A percentile compares a stretch with the other conserved stretches of the same genome.
Evolutionary conservation across 768 basidiomycete species (phyloP).

Genomic region (Russula virescens): DNA sequence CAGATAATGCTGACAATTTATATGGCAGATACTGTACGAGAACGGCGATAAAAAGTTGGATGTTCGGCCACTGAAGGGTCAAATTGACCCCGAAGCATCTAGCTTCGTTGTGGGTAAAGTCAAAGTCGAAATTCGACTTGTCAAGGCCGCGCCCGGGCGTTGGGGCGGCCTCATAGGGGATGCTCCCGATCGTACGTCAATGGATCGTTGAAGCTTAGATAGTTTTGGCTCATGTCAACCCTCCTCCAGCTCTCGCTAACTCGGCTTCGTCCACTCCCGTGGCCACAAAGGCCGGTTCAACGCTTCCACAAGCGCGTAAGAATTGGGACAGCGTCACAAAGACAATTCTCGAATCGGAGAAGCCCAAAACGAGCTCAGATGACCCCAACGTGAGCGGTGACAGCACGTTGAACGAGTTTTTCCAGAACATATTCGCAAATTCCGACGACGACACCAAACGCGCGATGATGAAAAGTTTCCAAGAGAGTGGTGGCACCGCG

Average conservation of each 20-base stretch:
- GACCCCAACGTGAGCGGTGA: conserved; percentile 92
- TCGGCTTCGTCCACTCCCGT: conserved; percentile 28
- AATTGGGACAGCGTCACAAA: conserved; percentile 89
- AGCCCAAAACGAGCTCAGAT: conserved; percentile 61
- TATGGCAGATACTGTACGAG: conserved; percentile 48
- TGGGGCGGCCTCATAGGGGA: conserved; percentile 79
- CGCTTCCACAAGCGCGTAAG: conserved; percentile 48
- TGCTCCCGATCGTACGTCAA: conserved; percentile 60
- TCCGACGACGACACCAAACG: conserved; percentile 87
- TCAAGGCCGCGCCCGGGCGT: conserved; percentile 57
- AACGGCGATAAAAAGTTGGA: conserved; percentile 66
- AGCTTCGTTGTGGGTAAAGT: conserved; percentile 71
- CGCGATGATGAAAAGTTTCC: conserved; percentile 98
- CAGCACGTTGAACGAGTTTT: conserved; percentile 77
- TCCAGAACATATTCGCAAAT: conserved; percentile 85
- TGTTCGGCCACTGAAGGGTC: conserved; percentile 76
- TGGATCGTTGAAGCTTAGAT: neutral
- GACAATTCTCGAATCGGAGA: conserved; percentile 59
- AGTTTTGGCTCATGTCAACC: conserved; percentile 1
- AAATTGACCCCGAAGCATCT: conserved; percentile 61
- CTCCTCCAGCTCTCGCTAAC: conserved; percentile 29
- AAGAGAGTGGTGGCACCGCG: conserved; percentile 91
- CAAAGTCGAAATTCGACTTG: conserved; percentile 81
- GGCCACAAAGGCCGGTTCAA: conserved; percentile 30
- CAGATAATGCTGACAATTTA: neutral